Evolutionary conservation across 2,329 filamentous ascomycete species (phyloP).

Genomic region (Aspergillus aculeatus): DNA sequence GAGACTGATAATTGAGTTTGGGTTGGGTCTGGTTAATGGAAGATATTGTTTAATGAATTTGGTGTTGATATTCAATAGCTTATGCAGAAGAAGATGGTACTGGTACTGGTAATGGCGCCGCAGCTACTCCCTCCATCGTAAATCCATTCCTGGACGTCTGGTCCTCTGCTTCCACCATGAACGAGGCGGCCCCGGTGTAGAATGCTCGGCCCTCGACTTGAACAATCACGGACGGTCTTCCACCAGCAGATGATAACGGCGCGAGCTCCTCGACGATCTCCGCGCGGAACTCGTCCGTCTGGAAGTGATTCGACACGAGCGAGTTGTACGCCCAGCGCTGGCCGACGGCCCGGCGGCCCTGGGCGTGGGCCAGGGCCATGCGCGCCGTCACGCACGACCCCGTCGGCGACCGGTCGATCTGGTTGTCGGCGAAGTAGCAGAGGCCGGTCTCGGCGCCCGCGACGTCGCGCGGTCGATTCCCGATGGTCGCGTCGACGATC

Average conservation of each 20-base stretch:
- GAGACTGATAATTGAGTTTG: neutral
- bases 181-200: slow-evolving; percentile 32
- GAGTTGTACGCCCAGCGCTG: slow-evolving; percentile 39
- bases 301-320: slow-evolving; percentile 33
- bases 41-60: neutral
- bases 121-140: slow-evolving; percentile 15
- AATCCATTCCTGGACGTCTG: slow-evolving; percentile 21
- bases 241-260: neutral
- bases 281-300: slow-evolving; percentile 25
- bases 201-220: slow-evolving; percentile 34
- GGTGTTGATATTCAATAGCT: no score
- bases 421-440: slow-evolving; percentile 48
- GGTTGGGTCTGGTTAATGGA: neutral
- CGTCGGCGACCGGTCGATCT: slow-evolving; percentile 48
- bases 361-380: slow-evolving; percentile 37
- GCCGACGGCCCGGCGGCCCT: slow-evolving; percentile 21
- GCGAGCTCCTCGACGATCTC: slow-evolving; percentile 19
- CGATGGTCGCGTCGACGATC: slow-evolving; percentile 32
- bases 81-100: no score
- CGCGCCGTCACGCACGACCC: slow-evolving; percentile 41
- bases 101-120: neutral
- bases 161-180: slow-evolving; percentile 34
- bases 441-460: slow-evolving; percentile 42
- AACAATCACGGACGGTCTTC: slow-evolving; percentile 22
- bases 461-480: slow-evolving; percentile 14